Evolutionary conservation across 1,284 basidiomycete species (phyloP).

Genomic region (Ustilago esculenta): DNA sequence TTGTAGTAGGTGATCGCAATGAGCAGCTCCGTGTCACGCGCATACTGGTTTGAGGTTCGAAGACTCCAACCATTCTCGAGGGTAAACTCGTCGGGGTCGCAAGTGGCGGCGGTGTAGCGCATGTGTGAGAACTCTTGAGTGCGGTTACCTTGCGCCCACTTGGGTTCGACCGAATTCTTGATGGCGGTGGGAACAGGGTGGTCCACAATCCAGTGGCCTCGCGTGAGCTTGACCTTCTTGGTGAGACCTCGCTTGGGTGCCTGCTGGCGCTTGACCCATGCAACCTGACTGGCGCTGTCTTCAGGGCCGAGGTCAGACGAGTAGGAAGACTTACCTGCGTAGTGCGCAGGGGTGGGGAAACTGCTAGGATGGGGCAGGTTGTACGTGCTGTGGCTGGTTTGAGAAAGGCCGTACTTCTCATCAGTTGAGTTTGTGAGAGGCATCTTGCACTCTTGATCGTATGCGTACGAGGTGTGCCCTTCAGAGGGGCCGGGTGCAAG

Average conservation of each 20-base stretch:
- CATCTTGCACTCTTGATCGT: conserved; percentile 49
- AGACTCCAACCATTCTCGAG: conserved; percentile 78
- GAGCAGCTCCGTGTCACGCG: conserved; percentile 88
- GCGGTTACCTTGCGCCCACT: conserved; percentile 71
- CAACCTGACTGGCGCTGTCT: conserved; percentile 52
- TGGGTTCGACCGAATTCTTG: conserved; percentile 82
- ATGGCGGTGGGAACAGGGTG: conserved; percentile 84
- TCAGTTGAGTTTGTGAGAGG: conserved; percentile 47
- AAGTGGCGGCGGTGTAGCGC: conserved; percentile 81
- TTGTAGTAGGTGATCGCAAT: conserved; percentile 77
- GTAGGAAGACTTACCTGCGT: conserved; percentile 36
- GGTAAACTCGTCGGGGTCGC: conserved; percentile 90
- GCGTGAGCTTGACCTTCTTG: conserved; percentile 86
- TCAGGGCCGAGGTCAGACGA: conserved; percentile 43
- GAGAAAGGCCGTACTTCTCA: conserved; percentile 44
- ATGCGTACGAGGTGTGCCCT: conserved; percentile 28
- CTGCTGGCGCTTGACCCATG: conserved; percentile 66
- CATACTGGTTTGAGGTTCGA: conserved; percentile 81
- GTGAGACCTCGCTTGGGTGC: conserved; percentile 69
- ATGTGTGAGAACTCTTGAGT: conserved; percentile 86
- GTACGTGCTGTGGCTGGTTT: conserved; percentile 18
- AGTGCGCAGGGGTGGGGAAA: conserved; percentile 33
- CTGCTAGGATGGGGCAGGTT: conserved; percentile 18
- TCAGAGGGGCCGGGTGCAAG: conserved; percentile 32
- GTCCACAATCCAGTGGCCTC: conserved; percentile 69